These are phyloP conservation scores for Aegle marmelos DNA, from an alignment of 345 rosid species.

Conservation along the genomic window DNA sequence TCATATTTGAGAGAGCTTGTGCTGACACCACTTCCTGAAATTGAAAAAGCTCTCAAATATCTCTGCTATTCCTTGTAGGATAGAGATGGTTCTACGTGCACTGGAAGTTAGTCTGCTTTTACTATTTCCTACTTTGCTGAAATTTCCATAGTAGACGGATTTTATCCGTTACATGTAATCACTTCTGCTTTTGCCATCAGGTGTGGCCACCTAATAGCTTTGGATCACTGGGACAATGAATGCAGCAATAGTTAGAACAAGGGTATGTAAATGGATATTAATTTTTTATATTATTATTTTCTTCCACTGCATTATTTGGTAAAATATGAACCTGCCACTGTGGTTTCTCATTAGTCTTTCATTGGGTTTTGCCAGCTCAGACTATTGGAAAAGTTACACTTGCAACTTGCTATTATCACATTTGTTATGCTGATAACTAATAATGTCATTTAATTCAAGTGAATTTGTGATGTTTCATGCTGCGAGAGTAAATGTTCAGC, in stretches of 20 bases:
- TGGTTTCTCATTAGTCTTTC: background rate
- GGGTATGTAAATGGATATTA: slow-evolving; percentile 2
- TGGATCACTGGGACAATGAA: slow-evolving; percentile 39
- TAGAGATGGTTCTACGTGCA: background rate
- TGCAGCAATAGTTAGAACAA: background rate
- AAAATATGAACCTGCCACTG: background rate
- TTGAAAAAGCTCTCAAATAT: background rate
- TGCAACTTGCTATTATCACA: background rate
- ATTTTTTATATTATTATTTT: background rate
- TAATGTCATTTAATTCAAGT: background rate
- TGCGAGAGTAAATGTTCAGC: background rate
- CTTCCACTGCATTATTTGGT: background rate
- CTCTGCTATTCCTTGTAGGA: background rate
- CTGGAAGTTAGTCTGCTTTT: background rate
- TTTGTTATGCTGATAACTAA: background rate
- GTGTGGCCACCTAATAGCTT: slow-evolving; percentile 69
- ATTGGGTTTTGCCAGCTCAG: background rate
- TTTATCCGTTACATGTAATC: background rate
- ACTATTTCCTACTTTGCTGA: too few species aligned
- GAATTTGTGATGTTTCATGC: background rate
- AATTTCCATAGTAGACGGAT: background rate
- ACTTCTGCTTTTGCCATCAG: slow-evolving; percentile 23
- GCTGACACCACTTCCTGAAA: background rate
- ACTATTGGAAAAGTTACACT: background rate
- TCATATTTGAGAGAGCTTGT: background rate